Base-by-base conservation (phyloP, 768 basidiomycete species). In the Gyrodon lividus region DNA sequence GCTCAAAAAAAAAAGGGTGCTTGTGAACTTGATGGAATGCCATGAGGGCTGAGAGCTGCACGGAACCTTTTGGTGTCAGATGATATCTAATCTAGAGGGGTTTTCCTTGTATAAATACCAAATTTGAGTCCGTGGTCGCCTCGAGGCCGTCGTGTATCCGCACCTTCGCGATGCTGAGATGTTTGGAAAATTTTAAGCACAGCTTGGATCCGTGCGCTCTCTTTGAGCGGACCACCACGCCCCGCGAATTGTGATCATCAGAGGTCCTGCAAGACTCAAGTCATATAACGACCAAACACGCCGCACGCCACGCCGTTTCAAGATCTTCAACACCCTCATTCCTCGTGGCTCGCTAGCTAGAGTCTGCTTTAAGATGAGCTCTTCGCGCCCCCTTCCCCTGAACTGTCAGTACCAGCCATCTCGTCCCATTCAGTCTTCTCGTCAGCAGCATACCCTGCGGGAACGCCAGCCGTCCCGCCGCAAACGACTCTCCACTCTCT, bases 401-500 rank as follows among this genome's bases (percentile, higher is more conserved):
- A 59, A 59, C 52, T 50, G 50, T 49, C 69, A 70, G 39, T 38
- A 57, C 57, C 68, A 60, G 10, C 46, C 61, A 30, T 57, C 67
- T 50, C 57, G 46, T 30, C 59, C 55, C 23, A 17, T 42, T 26
- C 59, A 48, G 23, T 45, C 63, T 38, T 46, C 67, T 49, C 57
- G 46, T 20, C 64, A 48, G 37, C 67, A 55, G 22, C 45, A 55
- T 24, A n/a, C 55, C 16, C 45, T 54, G 37, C 55, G 56, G 52
- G 54, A 51, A 54, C 69, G 55, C 59, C 65, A 70, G 64, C 41
- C 62, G 54, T 62, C 69, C 52, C 64, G 63, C 54, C 71, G 59
- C 51, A 68, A 66, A 60, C 71, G 71, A 54, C 60, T 66, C 24
- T 57, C 61, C 55, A 56, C 58, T 47, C 48, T 71, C 60, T 67